Conservation (phyloP, 169 alveolate species). For the Eimeria acervulina region DNA sequence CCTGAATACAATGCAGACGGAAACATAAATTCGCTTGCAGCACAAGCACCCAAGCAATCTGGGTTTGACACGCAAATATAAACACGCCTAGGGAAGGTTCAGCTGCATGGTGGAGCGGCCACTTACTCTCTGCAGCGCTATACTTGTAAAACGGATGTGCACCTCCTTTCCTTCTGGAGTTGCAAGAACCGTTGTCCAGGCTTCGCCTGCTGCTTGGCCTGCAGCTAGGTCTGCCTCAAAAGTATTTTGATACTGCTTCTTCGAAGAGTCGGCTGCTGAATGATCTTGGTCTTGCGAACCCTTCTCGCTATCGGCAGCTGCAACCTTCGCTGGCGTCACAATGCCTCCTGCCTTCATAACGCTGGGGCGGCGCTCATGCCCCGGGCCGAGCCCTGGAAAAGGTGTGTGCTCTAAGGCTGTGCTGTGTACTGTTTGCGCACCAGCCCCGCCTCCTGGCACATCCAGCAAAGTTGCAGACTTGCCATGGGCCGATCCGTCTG, state of each 20-base stretch:
- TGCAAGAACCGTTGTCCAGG: conserved; percentile 74
- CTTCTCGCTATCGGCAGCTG: conserved; percentile 53
- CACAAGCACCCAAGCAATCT: not conserved
- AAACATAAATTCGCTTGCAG: not conserved
- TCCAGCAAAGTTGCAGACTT: conserved; percentile 1
- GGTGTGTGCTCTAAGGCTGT: conserved; percentile 69
- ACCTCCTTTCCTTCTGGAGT: conserved; percentile 79
- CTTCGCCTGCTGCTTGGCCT: conserved; percentile 61
- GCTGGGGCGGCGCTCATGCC: conserved; percentile 83
- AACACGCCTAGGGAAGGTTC: not conserved
- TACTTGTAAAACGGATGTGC: conserved; percentile 78
- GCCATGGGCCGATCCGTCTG: not conserved
- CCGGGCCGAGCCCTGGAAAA: conserved; percentile 83
- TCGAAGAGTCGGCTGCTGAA: not conserved
- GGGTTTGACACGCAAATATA: not conserved
- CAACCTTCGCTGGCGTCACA: conserved; percentile 78
- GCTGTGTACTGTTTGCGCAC: not conserved
- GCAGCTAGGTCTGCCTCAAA: conserved; percentile 40
- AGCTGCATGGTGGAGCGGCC: not conserved
- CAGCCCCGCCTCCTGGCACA: conserved; percentile 37
- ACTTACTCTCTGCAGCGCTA: conserved; percentile 81
- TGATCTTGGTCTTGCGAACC: conserved; percentile 36
- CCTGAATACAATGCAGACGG: conserved; percentile 15
- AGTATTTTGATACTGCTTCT: not conserved
- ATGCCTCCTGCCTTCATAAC: conserved; percentile 83